A percentile compares a stretch with the other conserved stretches of the same genome.
Conservation (phyloP, 2,329 filamentous ascomycete species). For the Leptodontidium sp. region DNA sequence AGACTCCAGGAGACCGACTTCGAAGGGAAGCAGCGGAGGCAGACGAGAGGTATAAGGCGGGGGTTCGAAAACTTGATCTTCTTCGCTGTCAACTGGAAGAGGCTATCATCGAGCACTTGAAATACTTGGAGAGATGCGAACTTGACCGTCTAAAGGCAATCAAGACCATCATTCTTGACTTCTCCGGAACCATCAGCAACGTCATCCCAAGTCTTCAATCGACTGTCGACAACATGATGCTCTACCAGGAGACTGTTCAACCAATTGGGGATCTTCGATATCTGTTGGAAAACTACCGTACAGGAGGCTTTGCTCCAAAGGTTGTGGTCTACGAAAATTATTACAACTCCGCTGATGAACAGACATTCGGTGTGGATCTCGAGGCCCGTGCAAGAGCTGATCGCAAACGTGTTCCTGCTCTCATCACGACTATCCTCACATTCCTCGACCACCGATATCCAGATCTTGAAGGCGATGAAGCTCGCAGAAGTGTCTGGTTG, state of each 20-base stretch:
- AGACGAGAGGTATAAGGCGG: constrained; percentile 91
- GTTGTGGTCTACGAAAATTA: constrained; percentile 98
- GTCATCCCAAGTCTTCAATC: constrained; percentile 96
- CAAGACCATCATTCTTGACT: constrained; percentile 97
- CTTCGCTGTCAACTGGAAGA: constrained; percentile 96
- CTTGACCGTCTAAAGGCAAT: constrained; percentile 95
- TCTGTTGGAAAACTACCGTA: constrained; percentile 95
- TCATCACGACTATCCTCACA: constrained; percentile 91
- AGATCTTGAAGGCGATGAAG: constrained; percentile 95
- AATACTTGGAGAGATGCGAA: constrained; percentile 97
- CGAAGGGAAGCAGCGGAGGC: constrained; percentile 88
- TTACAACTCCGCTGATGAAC: constrained; percentile 97
- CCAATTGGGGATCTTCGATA: constrained; percentile 90
- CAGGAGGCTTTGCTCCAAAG: constrained; percentile 88
- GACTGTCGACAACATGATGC: constrained; percentile 97
- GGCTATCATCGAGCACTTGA: constrained; percentile 89
- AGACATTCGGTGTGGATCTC: constrained; percentile 98
- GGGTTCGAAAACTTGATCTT: constrained; percentile 85
- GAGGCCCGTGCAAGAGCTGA: constrained; percentile 93
- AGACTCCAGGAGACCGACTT: constrained; percentile 86
- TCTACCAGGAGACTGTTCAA: constrained; percentile 99
- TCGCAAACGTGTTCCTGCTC: constrained; percentile 90
- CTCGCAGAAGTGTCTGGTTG: constrained; percentile 90
- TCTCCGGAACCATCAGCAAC: constrained; percentile 96
- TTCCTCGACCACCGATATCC: constrained; percentile 98